Evolutionary conservation across 2,329 filamentous ascomycete genomes (phyloP), one percentile per base, ranked within the genome.

Genomic region (Cadophora sp.): DNA sequence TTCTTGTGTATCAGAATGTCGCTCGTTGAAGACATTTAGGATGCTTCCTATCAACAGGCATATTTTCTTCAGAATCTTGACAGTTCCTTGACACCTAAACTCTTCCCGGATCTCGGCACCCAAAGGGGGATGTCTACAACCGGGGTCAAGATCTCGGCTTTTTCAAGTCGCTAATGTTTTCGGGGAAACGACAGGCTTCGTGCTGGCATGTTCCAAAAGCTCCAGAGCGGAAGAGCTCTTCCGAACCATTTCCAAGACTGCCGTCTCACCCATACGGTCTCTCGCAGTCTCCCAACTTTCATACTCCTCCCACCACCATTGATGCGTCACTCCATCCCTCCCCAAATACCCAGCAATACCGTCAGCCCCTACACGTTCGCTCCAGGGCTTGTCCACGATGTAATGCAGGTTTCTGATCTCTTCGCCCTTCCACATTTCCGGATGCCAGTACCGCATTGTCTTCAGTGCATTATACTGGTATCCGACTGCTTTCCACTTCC

Each of bases 391-490:
- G 40, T 81, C 83, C n/a, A 89, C 77, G 62, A 89, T 88, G 66
- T 86, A 88, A 74, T 89, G 87, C 16, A 89, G 75, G 69, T 86
- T 87, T 78, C 85, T 86, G 65, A 89, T 84, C 46, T 79, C 74
- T 26, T 82, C 83, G 69, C 89, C 86, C 6, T 80, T 76, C 87
- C 87, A 89, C 68, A 89, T 84, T 51, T 77, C 74, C 26, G 79
- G 76, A 74, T 89, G 87, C 64, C 87, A 85, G 77, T 81, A 81
- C 12, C 84, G 79, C 81, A 88, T 71, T 16, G 86, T 87, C 81
- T 88, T 88, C 72, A 89, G 82, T 5, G 85, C 87, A 70, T 89
- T 89, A 76, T 88, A 89, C n/a, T 83, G 77, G 73, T 88, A 89
- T 0, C 85, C 84, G 72, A 89, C 78, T 24, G 83, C 74, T 24